Percentiles rank a stretch among this genome's conserved stretches.
Conservation (phyloP, 2,329 filamentous ascomycete genomes). For the Paracoccidioides lutzii region DNA sequence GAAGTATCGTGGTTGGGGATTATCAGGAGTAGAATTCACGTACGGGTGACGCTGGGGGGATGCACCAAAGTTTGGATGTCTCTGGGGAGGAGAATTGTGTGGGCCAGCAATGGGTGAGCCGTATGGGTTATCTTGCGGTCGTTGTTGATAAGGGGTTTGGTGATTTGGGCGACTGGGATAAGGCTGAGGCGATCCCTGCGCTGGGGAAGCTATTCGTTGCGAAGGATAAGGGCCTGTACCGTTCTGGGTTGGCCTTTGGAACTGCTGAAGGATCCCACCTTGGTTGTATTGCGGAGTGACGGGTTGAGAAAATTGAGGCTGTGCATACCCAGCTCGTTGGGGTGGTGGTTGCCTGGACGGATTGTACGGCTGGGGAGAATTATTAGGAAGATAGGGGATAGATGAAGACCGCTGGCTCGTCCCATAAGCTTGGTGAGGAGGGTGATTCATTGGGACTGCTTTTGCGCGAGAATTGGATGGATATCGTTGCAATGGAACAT, state of each 20-base stretch:
- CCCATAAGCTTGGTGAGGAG: slow-evolving; percentile 20
- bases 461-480: slow-evolving; percentile 18
- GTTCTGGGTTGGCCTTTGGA: slow-evolving; percentile 29
- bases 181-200: slow-evolving; percentile 23
- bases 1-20: slow-evolving; percentile 20
- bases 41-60: slow-evolving; percentile 25
- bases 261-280: slow-evolving; percentile 25
- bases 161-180: slow-evolving; percentile 26
- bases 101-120: slow-evolving; percentile 13
- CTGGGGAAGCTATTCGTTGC: slow-evolving; percentile 18
- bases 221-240: slow-evolving; percentile 22
- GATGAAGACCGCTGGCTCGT: slow-evolving; percentile 21
- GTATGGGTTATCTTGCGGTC: slow-evolving; percentile 17
- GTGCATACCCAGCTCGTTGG: slow-evolving; percentile 24
- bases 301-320: slow-evolving; percentile 23
- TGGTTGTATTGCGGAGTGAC: slow-evolving; percentile 20
- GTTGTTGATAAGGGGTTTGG: slow-evolving; percentile 10
- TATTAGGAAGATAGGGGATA: slow-evolving; percentile 22
- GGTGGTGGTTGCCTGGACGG: slow-evolving; percentile 21
- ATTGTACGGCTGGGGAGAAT: slow-evolving; percentile 17
- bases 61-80: slow-evolving; percentile 19
- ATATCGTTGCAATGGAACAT: slow-evolving; percentile 19
- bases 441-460: slow-evolving; percentile 18
- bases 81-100: slow-evolving; percentile 23
- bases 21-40: slow-evolving; percentile 19